These are phyloP conservation scores for Cryptococcus jaspeensis DNA, from an alignment of 1,284 basidiomycete species.

Conservation along the genomic window DNA sequence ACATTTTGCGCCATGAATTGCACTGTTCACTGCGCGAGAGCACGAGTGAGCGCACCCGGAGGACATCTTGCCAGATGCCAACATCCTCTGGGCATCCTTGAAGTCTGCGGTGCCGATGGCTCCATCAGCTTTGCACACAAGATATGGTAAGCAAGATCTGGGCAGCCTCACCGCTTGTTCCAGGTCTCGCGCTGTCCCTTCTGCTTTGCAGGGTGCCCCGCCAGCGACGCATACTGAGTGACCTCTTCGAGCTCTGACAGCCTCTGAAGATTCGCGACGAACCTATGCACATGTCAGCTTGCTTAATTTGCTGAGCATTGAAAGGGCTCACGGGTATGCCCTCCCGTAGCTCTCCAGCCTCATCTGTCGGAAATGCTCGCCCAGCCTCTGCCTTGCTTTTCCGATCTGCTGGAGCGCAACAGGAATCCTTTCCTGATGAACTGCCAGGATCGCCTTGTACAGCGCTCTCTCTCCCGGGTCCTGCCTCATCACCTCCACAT, in stretches of 20 bases:
- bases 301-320: conserved; percentile 4
- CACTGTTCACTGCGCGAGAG: conserved; percentile 92
- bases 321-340: conserved; percentile 78
- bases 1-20: conserved; percentile 97
- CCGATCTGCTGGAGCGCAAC: conserved; percentile 88
- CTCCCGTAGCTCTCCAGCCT: conserved; percentile 95
- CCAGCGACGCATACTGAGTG: conserved; percentile 89
- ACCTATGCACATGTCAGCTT: no score
- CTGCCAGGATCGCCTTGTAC: conserved; percentile 91
- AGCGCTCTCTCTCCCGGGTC: conserved; percentile 95
- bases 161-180: conserved; percentile 88
- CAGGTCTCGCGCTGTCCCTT: conserved; percentile 83
- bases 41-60: conserved; percentile 94
- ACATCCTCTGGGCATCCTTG: conserved; percentile 98
- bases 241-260: conserved; percentile 98
- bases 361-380: conserved; percentile 86
- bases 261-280: conserved; percentile 98
- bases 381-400: conserved; percentile 87
- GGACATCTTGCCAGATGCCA: conserved; percentile 98
- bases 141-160: conserved; percentile 3
- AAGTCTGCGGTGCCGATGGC: conserved; percentile 58
- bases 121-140: neutral
- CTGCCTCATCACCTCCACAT: conserved; percentile 87
- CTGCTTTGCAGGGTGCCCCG: conserved; percentile 90
- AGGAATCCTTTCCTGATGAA: conserved; percentile 95